Percentiles rank a stretch among this genome's conserved stretches.
phyloP scores from a whole-genome alignment of 352 stramenopile genomes.

The Phytophthora kernoviae region DNA sequence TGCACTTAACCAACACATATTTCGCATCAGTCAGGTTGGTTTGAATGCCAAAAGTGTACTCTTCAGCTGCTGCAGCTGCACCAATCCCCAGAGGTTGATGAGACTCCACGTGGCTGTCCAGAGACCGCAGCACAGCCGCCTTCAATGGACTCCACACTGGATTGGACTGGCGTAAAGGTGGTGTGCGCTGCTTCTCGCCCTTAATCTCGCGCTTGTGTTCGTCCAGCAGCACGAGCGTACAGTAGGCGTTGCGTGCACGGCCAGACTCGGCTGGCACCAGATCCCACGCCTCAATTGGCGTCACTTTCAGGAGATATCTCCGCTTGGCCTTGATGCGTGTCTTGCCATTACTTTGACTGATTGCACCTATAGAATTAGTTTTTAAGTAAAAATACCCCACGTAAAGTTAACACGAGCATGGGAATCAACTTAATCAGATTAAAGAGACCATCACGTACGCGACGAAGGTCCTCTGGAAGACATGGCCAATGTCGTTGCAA shows the following conservation, averaged over 20 bases:
- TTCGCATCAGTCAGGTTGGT: slow-evolving; percentile 78
- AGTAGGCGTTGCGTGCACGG: slow-evolving; percentile 76
- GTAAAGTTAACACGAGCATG: not conserved
- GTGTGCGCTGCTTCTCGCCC: slow-evolving; percentile 87
- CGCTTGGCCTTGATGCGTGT: slow-evolving; percentile 72
- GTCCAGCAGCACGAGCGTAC: slow-evolving; percentile 84
- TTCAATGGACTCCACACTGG: slow-evolving; percentile 88
- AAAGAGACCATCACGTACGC: slow-evolving; percentile 20
- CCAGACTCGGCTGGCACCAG: slow-evolving; percentile 65
- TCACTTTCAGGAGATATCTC: slow-evolving; percentile 85
- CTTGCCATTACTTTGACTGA: slow-evolving; percentile 34
- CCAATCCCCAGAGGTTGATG: slow-evolving; percentile 88
- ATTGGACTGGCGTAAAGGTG: slow-evolving; percentile 55
- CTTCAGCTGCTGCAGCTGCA: slow-evolving; percentile 74
- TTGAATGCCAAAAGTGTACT: slow-evolving; percentile 89
- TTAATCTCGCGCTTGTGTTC: slow-evolving; percentile 87
- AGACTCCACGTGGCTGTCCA: slow-evolving; percentile 78
- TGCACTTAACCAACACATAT: slow-evolving; percentile 88
- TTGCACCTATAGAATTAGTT: slow-evolving; percentile 14
- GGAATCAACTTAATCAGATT: not conserved
- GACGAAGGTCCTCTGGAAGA: slow-evolving; percentile 31
- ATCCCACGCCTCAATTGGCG: slow-evolving; percentile 80
- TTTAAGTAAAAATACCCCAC: not conserved
- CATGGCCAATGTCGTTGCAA: slow-evolving; percentile 16
- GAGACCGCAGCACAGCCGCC: slow-evolving; percentile 73